Base-by-base conservation (phyloP, 148 eudicot genomes). In the Beta vulgaris region DNA sequence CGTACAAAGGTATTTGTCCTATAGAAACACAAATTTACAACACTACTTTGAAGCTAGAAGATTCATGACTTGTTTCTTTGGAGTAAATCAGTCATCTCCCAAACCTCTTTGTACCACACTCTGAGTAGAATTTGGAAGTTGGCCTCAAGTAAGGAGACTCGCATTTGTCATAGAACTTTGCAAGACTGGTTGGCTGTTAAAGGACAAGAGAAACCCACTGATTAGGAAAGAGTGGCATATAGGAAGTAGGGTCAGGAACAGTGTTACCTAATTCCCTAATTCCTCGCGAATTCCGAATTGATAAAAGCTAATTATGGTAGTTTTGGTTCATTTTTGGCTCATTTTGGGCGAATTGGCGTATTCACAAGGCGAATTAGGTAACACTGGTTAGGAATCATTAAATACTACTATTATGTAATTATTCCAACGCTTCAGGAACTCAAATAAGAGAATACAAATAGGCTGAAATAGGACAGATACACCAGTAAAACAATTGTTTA, bases 131-230 rank as follows among this genome's bases (percentile, higher is more conserved):
- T 78, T 95, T 95, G 34, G 98, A 92, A 43, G 92, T 87, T 43
- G 93, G 92, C 74, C 98, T 89, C 73, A 92, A 68, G 73, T 86
- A 95, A 8, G 93, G 96, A 49, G 91, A 77, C 4, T 97, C 98
- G 80, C 98, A 92, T 86, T 95, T 93, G 81, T 95, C 98, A 60
- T 97, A 95, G 78, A 81, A 95, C 86, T 95, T 95, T 42, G 98
- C 97, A 23, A 89, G 96, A 79, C 93, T 88, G 21, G 84, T 59
- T 8, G 96, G 87, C 96, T 90, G 89, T 13, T 1, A 53, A 68
- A 69, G 70, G 73, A 53, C 69, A 25, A 25, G 39, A 42, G n/a
- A 59, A 57, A 57, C n/a, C n/a, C 29, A 55, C 60, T n/a, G n/a
- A n/a, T n/a, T n/a, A n/a, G 29, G 3, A 34, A 5, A 21, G n/a